Evolutionary conservation across 176 grass and related monocot genomes (phyloP), one percentile per base, ranked within the genome.

Genomic region (Avena insularis): DNA sequence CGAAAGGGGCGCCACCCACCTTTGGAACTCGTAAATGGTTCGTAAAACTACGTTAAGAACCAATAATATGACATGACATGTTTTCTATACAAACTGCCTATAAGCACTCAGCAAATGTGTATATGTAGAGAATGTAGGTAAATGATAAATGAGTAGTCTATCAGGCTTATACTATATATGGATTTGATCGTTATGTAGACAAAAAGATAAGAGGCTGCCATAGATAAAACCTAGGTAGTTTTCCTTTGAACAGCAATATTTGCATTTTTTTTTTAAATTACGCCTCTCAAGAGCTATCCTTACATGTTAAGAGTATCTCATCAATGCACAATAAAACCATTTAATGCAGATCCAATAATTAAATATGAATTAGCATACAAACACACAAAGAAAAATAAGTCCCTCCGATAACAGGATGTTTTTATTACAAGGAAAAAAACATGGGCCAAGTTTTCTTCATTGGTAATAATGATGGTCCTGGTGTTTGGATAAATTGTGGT

Each of bases 281-380:
- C 94, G 90, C 87, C 97, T 94, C 83, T 99, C 97, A 36, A 99
- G 87, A 81, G 97, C 94, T 84, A 99, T 99, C 88, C 97, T 94
- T 78, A 94, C 97, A 94, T 99, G 89, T 86, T 90, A 50, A 33
- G 47, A 91, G 77, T 48, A 82, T 64, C 9, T 10, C 63, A 51
- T 84, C 20, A 75, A 54, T 61, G 21, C 43, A 62, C 23, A 82
- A 84, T 50, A 76, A 87, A 64, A 60, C 36, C 16, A 79, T 4
- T 17, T 49, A 83, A 17, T 14, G 7, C 70, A 57, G n/a, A 83
- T 21, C 36, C 17, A 72, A 79, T 21, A 47, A 84, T 20, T 16
- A 46, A 13, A 59, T 50, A 31, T 31, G 29, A 31, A 53, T 0
- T 77, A 53, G 27, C 6, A 70, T 31, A 77, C 5, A 81, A 90